Base-by-base conservation (phyloP, 805 yeast species). In the Lachancea lanzarotensis region DNA sequence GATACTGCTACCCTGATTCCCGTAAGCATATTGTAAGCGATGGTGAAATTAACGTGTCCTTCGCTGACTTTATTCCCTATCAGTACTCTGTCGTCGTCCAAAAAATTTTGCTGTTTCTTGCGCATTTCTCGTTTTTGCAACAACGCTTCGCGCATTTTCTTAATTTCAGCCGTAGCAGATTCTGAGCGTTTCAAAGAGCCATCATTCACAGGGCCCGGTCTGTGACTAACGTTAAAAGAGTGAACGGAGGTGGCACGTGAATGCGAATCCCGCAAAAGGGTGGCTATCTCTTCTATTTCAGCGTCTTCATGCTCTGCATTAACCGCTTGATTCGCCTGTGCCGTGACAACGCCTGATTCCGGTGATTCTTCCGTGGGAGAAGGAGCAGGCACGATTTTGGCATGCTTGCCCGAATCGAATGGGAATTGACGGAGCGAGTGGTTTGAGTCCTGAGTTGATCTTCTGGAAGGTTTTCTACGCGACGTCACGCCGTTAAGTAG, bases 1-100 rank as follows among this genome's bases (percentile, higher is more conserved):
- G 96, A 87, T 0, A 93, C 98, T 0, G 97, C 90, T 8, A 89
- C 95, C 46, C 98, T 75, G 38, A 93, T 93, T 2, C 99, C 98
- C 0, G 98, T 90, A 46, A 95, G 74, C 97, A 93, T 91, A 63
- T 91, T 89, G 65, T 93, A 95, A 1, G 97, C 98, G 72, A 91
- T 81, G 22, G 89, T 86, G 57, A 83, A 93, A 63, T 90, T 93
- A 41, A 80, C 88, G 60, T 93, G 98, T 35, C 96, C 97, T 65
- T 93, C 98, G 50, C 83, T 76, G 33, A 88, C 90, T 53, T 82
- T 82, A 51, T 85, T 84, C 3, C 95, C 95, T 11, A 85, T 81
- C 36, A 82, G 63, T 3, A 82, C 90, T 19, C 58, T 46, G 40
- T 63, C 70, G 50, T 78, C 84, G 40, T 75, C 78, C 18, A 65